These are phyloP conservation scores for Grosmannia huntii DNA, from an alignment of 2,329 filamentous ascomycete species.

Conservation along the genomic window DNA sequence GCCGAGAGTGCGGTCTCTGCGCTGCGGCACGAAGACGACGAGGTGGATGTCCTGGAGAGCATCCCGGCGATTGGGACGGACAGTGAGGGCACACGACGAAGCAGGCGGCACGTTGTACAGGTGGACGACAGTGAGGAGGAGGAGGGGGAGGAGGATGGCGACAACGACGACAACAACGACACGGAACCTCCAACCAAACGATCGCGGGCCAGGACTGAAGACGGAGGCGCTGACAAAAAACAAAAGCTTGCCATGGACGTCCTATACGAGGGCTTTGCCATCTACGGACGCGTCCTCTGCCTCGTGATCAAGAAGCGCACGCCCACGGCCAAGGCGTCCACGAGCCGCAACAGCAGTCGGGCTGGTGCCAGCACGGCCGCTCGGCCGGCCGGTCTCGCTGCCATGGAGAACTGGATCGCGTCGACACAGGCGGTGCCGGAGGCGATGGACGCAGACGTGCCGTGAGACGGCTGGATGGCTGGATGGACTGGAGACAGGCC, in stretches of 20 bases:
- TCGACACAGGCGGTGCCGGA: conserved; percentile 55
- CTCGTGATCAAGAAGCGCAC: conserved; percentile 70
- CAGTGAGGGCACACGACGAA: conserved; percentile 14
- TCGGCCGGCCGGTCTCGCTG: conserved; percentile 43
- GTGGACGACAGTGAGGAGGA: conserved; percentile 18
- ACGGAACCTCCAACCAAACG: conserved; percentile 19
- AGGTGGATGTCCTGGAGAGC: not conserved
- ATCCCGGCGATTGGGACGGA: conserved; percentile 8
- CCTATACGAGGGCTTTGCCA: conserved; percentile 88
- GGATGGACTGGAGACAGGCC: too few species aligned
- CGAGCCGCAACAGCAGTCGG: conserved; percentile 13
- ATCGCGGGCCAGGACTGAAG: conserved; percentile 25
- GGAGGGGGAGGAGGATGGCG: conserved; percentile 13
- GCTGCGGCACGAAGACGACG: conserved; percentile 33
- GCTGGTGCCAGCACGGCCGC: not conserved
- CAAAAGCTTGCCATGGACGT: conserved; percentile 84
- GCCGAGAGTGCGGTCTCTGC: not conserved
- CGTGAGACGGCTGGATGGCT: too few species aligned
- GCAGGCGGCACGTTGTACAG: conserved; percentile 16
- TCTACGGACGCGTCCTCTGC: conserved; percentile 86
- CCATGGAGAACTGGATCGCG: conserved; percentile 76
- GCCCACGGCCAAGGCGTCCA: conserved; percentile 18
- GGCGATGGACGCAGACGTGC: not conserved
- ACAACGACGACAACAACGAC: conserved; percentile 20
- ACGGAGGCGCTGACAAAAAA: conserved; percentile 43